Conservation (phyloP, 2,329 filamentous ascomycete genomes). For the Bertia moriformis region DNA sequence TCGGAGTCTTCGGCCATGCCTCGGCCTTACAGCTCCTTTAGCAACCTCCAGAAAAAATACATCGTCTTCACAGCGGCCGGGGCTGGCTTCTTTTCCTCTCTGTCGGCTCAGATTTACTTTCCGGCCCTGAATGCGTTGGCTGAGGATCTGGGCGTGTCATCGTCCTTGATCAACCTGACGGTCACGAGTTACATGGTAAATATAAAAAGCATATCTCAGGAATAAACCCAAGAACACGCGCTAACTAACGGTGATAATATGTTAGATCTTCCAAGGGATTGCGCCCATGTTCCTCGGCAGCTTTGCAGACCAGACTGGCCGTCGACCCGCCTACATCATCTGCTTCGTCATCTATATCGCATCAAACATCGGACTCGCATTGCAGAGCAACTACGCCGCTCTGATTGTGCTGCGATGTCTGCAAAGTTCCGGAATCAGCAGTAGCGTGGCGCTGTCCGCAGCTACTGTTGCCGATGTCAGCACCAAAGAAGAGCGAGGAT, state of each 20-base stretch:
- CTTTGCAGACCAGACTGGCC: slow-evolving; percentile 20
- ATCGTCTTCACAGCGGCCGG: not conserved
- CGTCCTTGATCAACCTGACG: slow-evolving; percentile 14
- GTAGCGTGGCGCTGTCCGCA: slow-evolving; percentile 22
- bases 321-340: slow-evolving; percentile 19
- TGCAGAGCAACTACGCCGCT: slow-evolving; percentile 16
- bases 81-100: slow-evolving; percentile 3
- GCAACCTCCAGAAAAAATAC: not conserved
- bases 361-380: slow-evolving; percentile 16
- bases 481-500: slow-evolving; percentile 20
- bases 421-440: slow-evolving; percentile 26
- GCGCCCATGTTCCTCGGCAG: slow-evolving; percentile 22
- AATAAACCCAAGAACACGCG: no score
- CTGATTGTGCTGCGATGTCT: slow-evolving; percentile 22
- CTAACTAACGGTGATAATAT: slow-evolving; percentile 1
- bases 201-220: not conserved
- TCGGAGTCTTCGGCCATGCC: no score
- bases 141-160: slow-evolving; percentile 12
- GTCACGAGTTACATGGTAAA: slow-evolving; percentile 17
- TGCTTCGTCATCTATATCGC: slow-evolving; percentile 16
- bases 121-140: slow-evolving; percentile 15
- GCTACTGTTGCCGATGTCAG: slow-evolving; percentile 25
- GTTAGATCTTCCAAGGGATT: slow-evolving; percentile 21
- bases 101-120: slow-evolving; percentile 14
- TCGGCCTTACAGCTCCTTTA: not conserved